Evolutionary conservation across 2,329 filamentous ascomycete species (phyloP).

Genomic region (Ophioceras dolichostomum): DNA sequence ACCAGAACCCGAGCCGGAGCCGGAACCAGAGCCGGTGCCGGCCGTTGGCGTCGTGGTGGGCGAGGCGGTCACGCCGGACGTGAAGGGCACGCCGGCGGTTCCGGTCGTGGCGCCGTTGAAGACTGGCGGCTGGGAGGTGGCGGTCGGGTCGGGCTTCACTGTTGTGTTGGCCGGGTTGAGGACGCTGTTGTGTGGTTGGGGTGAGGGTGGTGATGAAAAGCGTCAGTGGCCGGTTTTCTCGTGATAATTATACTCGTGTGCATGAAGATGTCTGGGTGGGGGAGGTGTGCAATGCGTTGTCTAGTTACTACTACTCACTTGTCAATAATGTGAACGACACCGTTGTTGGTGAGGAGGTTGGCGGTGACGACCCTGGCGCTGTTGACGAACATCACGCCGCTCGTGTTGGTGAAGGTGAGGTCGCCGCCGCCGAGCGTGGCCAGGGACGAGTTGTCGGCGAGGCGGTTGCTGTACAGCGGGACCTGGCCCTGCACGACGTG

Average conservation of each 20-base stretch:
- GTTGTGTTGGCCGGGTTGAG: slow-evolving; percentile 41
- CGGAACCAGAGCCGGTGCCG: slow-evolving; percentile 11
- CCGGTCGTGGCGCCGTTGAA: slow-evolving; percentile 40
- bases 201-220: too few relatives aligned
- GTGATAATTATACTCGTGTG: too few relatives aligned
- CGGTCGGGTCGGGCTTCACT: slow-evolving; percentile 26
- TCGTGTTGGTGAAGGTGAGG: slow-evolving; percentile 28
- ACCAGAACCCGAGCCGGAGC: slow-evolving; percentile 1
- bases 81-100: slow-evolving; percentile 37
- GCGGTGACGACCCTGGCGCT: slow-evolving; percentile 33
- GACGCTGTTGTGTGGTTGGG: slow-evolving; percentile 22
- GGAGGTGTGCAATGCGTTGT: too few relatives aligned
- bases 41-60: slow-evolving; percentile 25
- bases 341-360: slow-evolving; percentile 39
- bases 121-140: slow-evolving; percentile 33
- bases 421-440: slow-evolving; percentile 31
- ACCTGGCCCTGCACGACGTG: slow-evolving; percentile 47
- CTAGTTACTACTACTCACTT: too few relatives aligned
- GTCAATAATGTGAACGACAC: slow-evolving; percentile 46
- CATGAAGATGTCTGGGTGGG: too few relatives aligned
- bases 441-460: slow-evolving; percentile 16
- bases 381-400: slow-evolving; percentile 32
- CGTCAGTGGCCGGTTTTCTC: too few relatives aligned
- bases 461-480: slow-evolving; percentile 29
- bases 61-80: slow-evolving; percentile 27